Base-by-base conservation (phyloP, 2,329 filamentous ascomycete genomes). In the Diaporthe sp. region DNA sequence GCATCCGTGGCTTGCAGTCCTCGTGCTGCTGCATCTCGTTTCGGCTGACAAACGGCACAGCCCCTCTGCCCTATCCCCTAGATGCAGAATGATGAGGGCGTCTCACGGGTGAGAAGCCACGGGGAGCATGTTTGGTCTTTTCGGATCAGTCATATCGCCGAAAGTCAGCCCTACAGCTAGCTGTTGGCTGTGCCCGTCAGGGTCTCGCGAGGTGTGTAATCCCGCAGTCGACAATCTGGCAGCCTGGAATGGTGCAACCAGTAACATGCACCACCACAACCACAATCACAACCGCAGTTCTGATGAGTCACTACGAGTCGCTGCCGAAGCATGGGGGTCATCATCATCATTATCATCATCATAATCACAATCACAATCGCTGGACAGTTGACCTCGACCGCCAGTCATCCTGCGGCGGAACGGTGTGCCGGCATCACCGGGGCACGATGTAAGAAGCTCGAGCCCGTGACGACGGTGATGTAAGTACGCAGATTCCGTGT, bases 1-100 rank as follows among this genome's bases (percentile, higher is more conserved):
- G 71, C 71, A 73, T 65, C 60, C n/a, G 71, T 39, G 72, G 73
- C 70, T 73, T 76, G 75, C 68, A 75, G 67, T 75, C 20, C 63
- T 76, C 12, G 51, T 76, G 72, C 68, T 61, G 55, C 61, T 39
- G 67, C 53, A 73, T 49, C 61, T 70, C 37, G 31, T 25, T 67
- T 65, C 60, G 44, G 49, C 42, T 71, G 68, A 72, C 68, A 75
- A 75, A 65, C 53, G 70, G 73, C 68, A 75, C 60, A 73, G 75
- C 75, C 68, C 61, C 73, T 61, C 44, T 57, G 47, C 22, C 51
- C 28, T 39, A 39, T 47, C 65, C 13, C 34, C 44, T 44, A 51
- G 34, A 25, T 49, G 17, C 28, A n/a, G 47, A 53, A 53, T 25
- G 49, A 28, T 70, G 34, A 39, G 65, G 42, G 65, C 25, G 47